Conservation (phyloP, 2,329 filamentous ascomycete species). For the Madurella fahalii region DNA sequence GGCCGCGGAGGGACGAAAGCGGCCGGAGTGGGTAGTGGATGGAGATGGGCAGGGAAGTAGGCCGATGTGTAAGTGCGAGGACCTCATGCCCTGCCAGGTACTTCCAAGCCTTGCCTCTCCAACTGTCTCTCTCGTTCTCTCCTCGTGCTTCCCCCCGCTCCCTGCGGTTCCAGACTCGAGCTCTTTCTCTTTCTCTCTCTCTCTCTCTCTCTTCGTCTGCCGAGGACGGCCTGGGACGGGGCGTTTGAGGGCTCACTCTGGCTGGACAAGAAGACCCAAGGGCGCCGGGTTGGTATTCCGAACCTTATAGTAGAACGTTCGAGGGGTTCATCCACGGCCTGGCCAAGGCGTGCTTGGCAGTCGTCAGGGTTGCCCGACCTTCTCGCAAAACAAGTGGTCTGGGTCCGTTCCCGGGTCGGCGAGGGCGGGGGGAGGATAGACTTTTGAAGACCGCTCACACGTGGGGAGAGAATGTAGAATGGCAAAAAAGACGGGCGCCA, state of each 20-base stretch:
- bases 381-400: neutral
- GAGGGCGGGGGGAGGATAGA: constrained; percentile 5
- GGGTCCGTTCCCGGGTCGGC: neutral
- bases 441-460: constrained; percentile 8
- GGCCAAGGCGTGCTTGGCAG: too few species aligned
- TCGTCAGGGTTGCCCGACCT: neutral
- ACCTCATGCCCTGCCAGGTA: neutral
- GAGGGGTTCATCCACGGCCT: too few species aligned
- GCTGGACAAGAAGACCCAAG: neutral
- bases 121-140: constrained; percentile 6
- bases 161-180: neutral
- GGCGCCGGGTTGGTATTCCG: neutral
- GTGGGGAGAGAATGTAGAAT: neutral
- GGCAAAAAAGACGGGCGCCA: neutral
- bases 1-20: neutral
- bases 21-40: neutral
- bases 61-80: neutral
- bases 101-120: constrained; percentile 7
- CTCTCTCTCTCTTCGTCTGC: neutral
- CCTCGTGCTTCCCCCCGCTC: constrained; percentile 1
- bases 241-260: neutral
- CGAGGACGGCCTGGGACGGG: neutral
- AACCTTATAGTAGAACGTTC: too few species aligned
- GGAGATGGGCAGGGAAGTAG: neutral
- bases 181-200: neutral